Base-by-base conservation (phyloP, 176 grass and related monocot species). In the Musa beccarii region DNA sequence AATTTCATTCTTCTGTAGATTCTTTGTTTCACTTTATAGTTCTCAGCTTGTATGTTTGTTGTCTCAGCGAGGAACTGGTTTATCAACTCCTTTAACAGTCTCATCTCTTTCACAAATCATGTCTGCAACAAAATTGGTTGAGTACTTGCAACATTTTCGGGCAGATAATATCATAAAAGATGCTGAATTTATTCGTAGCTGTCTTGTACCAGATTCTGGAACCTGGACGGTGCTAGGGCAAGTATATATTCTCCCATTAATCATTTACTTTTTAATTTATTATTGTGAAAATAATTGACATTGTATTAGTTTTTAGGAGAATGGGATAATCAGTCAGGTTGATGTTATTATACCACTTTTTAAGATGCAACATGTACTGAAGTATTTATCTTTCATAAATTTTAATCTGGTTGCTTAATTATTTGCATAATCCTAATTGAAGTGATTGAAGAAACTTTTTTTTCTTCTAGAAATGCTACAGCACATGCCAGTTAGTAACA, bases 161-260 rank as follows among this genome's bases (percentile, higher is more conserved):
- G 94, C 90, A 0, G 90, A 98, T 81, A 98, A 84, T 76, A 98
- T 98, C 78, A 90, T 98, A 51, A 91, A 83, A 68, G 94, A 98
- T 71, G 87, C 94, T 64, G 94, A 98, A 79, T 85, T 89, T 82
- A 91, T 98, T 17, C 86, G 94, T 51, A 23, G 62, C 52, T 73
- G n/a, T 73, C 80, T 98, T 81, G 90, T 89, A 26, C 86, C 90
- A 79, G 82, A 89, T 74, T 78, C 82, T 72, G 87, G 89, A 75
- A 86, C 94, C 72, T 98, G 94, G 94, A 93, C 84, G 64, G 86
- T 98, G 74, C 76, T 98, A 76, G 90, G 94, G 80, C 90, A 93
- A 84, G 94, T 98, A 87, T 85, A 59, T 62, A 72, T 75, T 83
- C 57, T 85, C 51, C 23, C 19, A 14, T 24, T 10, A 73, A 66